A percentile compares a stretch with the other conserved stretches of the same genome.
phyloP scores from a whole-genome alignment of 1,139 yeast species.

The Debaryomyces singareniensis region DNA sequence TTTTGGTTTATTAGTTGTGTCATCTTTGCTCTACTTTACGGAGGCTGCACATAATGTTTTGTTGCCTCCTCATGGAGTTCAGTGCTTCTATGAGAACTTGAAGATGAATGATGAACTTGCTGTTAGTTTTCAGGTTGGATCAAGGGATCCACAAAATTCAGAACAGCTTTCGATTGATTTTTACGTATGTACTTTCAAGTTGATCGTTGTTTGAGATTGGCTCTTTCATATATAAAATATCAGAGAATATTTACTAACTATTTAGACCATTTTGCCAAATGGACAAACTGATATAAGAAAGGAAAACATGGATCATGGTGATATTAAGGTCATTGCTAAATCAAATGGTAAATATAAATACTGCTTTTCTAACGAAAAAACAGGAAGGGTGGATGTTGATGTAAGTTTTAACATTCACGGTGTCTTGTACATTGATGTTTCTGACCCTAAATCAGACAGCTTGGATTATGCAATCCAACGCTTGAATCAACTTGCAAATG shows the following conservation, averaged over 20 bases:
- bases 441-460: slow-evolving; percentile 75
- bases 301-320: slow-evolving; percentile 65
- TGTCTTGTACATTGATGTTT: slow-evolving; percentile 78
- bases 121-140: slow-evolving; percentile 89
- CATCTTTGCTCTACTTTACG: slow-evolving; percentile 13
- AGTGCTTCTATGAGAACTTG: slow-evolving; percentile 83
- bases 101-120: slow-evolving; percentile 82
- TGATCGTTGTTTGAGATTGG: too few species aligned
- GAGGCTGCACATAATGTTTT: slow-evolving; percentile 68
- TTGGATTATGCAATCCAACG: slow-evolving; percentile 80
- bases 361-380: slow-evolving; percentile 86
- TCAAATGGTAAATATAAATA: slow-evolving; percentile 72
- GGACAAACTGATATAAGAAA: slow-evolving; percentile 47
- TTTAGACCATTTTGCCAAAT: slow-evolving; percentile 48
- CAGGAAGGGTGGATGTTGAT: slow-evolving; percentile 71
- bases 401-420: slow-evolving; percentile 96
- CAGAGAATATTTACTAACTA: slow-evolving; percentile 7
- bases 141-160: slow-evolving; percentile 72
- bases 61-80: slow-evolving; percentile 78
- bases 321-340: slow-evolving; percentile 59
- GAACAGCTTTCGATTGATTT: slow-evolving; percentile 79
- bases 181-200: slow-evolving; percentile 30
- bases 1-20: slow-evolving; percentile 2
- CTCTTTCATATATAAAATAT: neutral
- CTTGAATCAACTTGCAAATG: slow-evolving; percentile 70